phyloP scores from a whole-genome alignment of 805 yeast species.

The Saccharomycodes ludwigii region DNA sequence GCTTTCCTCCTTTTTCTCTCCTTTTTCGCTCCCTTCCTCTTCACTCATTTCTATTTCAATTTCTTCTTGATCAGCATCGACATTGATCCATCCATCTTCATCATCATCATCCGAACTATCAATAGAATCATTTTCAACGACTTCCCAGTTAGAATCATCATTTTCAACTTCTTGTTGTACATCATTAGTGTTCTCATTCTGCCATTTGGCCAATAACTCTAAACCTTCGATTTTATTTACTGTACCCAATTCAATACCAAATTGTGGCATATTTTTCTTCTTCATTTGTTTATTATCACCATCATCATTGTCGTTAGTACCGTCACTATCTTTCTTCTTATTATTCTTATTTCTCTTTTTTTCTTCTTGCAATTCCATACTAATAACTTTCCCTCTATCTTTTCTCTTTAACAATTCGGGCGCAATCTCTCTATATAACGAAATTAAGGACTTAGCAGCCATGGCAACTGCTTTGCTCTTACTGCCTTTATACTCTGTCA shows the following conservation, averaged over 20 bases:
- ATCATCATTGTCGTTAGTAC: slow-evolving; percentile 53
- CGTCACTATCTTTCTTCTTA: slow-evolving; percentile 39
- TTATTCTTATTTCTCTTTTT: slow-evolving; percentile 32
- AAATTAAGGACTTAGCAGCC: slow-evolving; percentile 83
- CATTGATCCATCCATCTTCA: slow-evolving; percentile 27
- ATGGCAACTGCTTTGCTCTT: slow-evolving; percentile 87
- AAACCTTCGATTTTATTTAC: slow-evolving; percentile 80
- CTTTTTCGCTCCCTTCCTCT: slow-evolving; percentile 18
- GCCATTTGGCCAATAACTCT: slow-evolving; percentile 82
- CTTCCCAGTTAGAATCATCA: slow-evolving; percentile 50
- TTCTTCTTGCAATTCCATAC: slow-evolving; percentile 63
- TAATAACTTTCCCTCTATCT: slow-evolving; percentile 88
- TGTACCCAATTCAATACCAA: slow-evolving; percentile 58
- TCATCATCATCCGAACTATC: slow-evolving; percentile 41
- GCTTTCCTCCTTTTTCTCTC: slow-evolving; percentile 28
- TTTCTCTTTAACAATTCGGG: slow-evolving; percentile 88
- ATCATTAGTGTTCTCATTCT: slow-evolving; percentile 35
- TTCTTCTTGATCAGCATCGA: slow-evolving; percentile 28
- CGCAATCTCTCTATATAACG: slow-evolving; percentile 85
- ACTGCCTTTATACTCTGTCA: slow-evolving; percentile 82
- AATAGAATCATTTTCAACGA: slow-evolving; percentile 36
- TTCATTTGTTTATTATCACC: slow-evolving; percentile 51
- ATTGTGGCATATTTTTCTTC: slow-evolving; percentile 32
- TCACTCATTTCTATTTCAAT: slow-evolving; percentile 34
- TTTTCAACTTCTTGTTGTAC: slow-evolving; percentile 47